phyloP scores from a whole-genome alignment of 2,329 filamentous ascomycete species.

The Fusarium foetens region DNA sequence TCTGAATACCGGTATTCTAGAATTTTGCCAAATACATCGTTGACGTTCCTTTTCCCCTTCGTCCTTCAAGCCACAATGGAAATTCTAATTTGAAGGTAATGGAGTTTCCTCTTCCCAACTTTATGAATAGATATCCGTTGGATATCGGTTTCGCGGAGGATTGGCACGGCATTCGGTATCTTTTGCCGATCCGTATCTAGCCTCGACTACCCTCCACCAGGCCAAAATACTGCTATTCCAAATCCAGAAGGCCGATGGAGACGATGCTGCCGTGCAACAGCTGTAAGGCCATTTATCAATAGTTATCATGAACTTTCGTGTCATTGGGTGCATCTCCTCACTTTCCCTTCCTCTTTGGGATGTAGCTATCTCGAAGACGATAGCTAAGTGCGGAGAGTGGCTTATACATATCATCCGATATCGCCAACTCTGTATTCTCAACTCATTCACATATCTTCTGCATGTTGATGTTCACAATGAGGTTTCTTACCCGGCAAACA shows the following conservation, averaged over 20 bases:
- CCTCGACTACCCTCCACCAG: neutral
- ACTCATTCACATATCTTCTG: neutral
- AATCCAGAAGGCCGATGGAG: conserved; percentile 35
- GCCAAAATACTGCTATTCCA: conserved; percentile 7
- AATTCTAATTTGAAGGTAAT: fast-evolving
- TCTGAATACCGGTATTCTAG: fast-evolving
- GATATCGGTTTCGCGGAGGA: fast-evolving
- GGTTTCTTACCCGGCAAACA: neutral
- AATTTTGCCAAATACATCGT: neutral
- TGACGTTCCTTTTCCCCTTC: fast-evolving
- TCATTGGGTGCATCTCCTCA: conserved; percentile 22
- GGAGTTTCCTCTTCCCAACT: neutral
- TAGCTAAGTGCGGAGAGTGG: neutral
- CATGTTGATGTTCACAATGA: neutral
- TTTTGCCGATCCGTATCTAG: conserved; percentile 3
- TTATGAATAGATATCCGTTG: fast-evolving
- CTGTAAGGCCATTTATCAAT: neutral
- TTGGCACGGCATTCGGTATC: neutral
- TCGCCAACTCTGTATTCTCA: neutral
- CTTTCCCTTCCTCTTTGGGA: neutral
- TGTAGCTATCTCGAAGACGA: neutral
- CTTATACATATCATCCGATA: neutral
- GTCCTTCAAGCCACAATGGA: neutral
- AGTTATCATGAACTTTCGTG: neutral
- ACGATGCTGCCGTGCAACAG: neutral